Base-by-base conservation (phyloP, 495 filamentous ascomycete species). In the Lasiosphaeris hirsuta region DNA sequence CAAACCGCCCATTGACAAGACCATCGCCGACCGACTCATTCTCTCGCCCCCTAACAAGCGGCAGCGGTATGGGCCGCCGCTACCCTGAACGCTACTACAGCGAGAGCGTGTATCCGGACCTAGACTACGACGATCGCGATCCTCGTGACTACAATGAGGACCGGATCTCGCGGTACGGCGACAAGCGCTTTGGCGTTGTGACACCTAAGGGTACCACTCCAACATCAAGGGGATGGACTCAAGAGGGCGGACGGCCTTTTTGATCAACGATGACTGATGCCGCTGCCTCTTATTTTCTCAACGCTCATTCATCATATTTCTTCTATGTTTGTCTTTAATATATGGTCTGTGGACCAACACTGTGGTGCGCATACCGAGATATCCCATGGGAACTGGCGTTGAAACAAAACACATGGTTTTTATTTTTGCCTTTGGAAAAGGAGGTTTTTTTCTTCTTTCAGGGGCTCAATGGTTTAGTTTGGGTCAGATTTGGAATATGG, bases 21-120 rank as follows among this genome's bases (percentile, higher is more conserved):
- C 14, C 14, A 10, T 34, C 51, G 10, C n/a, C 23, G 11, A 34
- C 36, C 42, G 17, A 44, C 17, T 8, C 23, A 6, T n/a, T 41
- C 2, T 37, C 57, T 8, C 56, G 63, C 17, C 61, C 61, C 17
- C 47, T 56, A 2, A 69, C 61, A 0, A 47, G 57, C 11, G 61
- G 62, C 4, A 55, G 58, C 10, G 36, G 42, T 9, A 38, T 46
- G 15, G 49, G 23, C 10, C 30, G 59, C 3, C 53, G 47, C 10
- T 58, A 58, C 17, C 59, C 61, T 3, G 68, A 64, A 46, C 54
- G 63, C 10, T 62, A 61, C 30, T 71, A 69, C 55, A 67, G 66
- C 54, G 64, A 63, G 59, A 69, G 66, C 41, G 59, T 69, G 8
- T 69, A 69, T n/a, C 60, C 66, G 7, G 59, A 65, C 33, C 60